phyloP scores from a whole-genome alignment of 1,284 basidiomycete genomes.

The Stereum hirsutum region DNA sequence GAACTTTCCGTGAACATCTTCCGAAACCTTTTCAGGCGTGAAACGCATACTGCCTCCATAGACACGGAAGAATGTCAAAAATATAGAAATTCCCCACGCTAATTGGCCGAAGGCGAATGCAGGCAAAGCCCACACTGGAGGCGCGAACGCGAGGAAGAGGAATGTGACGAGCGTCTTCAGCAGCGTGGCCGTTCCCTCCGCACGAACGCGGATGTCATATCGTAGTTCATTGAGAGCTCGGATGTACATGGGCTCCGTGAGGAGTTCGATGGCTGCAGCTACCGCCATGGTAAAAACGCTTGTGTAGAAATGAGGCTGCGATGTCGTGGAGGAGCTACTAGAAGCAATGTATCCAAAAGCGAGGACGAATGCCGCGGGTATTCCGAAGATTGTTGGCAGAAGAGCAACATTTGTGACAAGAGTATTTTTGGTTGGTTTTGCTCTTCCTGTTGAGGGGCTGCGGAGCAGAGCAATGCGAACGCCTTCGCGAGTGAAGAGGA shows the following conservation, averaged over 20 bases:
- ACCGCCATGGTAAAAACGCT: slow-evolving; percentile 65
- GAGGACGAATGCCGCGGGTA: slow-evolving; percentile 19
- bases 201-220: slow-evolving; percentile 63
- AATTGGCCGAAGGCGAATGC: slow-evolving; percentile 82
- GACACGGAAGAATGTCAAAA: slow-evolving; percentile 21
- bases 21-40: slow-evolving; percentile 13
- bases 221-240: slow-evolving; percentile 61
- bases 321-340: slow-evolving; percentile 17
- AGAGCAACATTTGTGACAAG: slow-evolving; percentile 22
- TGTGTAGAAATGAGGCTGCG: slow-evolving; percentile 55
- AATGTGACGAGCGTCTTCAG: slow-evolving; percentile 68
- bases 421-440: not conserved
- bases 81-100: slow-evolving; percentile 43
- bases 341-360: slow-evolving; percentile 19
- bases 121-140: slow-evolving; percentile 48
- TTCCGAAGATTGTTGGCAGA: slow-evolving; percentile 22
- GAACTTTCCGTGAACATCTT: slow-evolving; percentile 19
- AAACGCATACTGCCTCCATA: slow-evolving; percentile 16
- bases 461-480: slow-evolving; percentile 75
- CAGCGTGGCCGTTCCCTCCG: slow-evolving; percentile 80
- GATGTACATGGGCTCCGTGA: slow-evolving; percentile 81
- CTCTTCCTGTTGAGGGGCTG: not conserved
- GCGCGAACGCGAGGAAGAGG: slow-evolving; percentile 43
- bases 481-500: slow-evolving; percentile 90
- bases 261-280: slow-evolving; percentile 69